Percentiles rank a stretch among this genome's conserved stretches.
phyloP scores from a whole-genome alignment of 176 grass and related monocot species.

The Rhynchospora pubera region DNA sequence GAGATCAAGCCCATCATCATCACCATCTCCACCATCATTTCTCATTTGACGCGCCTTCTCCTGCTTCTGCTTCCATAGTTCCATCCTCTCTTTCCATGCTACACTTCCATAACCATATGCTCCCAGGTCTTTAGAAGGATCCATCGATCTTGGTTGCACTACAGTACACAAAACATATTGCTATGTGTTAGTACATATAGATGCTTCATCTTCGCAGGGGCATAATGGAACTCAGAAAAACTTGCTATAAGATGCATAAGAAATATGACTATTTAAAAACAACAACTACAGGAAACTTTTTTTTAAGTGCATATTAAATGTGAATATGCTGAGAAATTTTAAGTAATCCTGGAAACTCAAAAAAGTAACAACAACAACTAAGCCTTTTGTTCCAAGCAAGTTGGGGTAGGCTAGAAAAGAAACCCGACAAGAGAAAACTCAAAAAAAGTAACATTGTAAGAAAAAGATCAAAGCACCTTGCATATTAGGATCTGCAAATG shows the following conservation, averaged over 20 bases:
- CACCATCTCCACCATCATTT: slow-evolving; percentile 42
- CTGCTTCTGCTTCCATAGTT: slow-evolving; percentile 92
- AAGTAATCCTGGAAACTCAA: neutral
- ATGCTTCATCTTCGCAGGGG: neutral
- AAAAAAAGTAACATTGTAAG: neutral
- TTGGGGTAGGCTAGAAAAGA: no score
- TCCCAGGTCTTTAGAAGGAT: slow-evolving; percentile 84
- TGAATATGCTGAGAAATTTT: neutral
- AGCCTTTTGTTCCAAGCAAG: no score
- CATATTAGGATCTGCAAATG: slow-evolving; percentile 59
- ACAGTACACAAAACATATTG: slow-evolving; percentile 15
- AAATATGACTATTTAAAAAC: neutral
- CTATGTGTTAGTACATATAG: neutral
- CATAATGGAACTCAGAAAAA: neutral
- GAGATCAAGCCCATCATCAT: slow-evolving; percentile 45
- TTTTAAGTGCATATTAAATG: neutral
- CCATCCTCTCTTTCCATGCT: slow-evolving; percentile 80
- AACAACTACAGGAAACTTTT: neutral
- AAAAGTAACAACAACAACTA: no score
- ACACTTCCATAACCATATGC: slow-evolving; percentile 90
- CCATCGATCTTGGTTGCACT: slow-evolving; percentile 94
- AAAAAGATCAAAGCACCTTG: slow-evolving; percentile 31
- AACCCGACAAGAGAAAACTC: no score
- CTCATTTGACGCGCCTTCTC: slow-evolving; percentile 42
- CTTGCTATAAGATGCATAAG: no score